A percentile compares a stretch with the other conserved stretches of the same genome.
Conservation (phyloP, 2,329 filamentous ascomycete genomes). For the Cercospora citrullina region DNA sequence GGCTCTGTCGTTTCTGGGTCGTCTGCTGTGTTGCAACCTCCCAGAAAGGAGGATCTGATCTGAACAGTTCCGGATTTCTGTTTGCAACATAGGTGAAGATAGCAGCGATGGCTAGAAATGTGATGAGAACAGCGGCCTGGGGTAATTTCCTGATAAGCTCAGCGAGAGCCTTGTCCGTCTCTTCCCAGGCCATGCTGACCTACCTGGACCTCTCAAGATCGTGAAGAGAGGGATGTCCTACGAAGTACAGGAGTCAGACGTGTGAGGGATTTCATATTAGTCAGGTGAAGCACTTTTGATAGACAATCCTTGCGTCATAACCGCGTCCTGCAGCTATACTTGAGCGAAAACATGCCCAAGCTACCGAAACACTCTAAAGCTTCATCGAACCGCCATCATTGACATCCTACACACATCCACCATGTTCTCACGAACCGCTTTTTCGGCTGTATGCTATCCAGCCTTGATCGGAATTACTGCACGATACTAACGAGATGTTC, state of each 20-base stretch:
- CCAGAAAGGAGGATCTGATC: not conserved
- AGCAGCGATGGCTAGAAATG: not conserved
- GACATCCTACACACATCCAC: conserved; percentile 16
- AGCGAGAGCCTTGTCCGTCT: conserved; percentile 22
- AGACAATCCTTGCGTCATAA: conserved; percentile 13
- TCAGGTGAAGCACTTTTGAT: conserved; percentile 1
- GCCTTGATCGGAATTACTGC: not conserved
- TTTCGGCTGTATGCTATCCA: conserved; percentile 29
- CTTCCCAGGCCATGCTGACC: conserved; percentile 11
- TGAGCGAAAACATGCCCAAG: conserved; percentile 4
- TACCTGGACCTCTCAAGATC: not conserved
- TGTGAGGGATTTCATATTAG: not conserved
- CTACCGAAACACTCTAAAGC: not conserved
- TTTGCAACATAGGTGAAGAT: conserved; percentile 1
- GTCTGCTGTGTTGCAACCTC: not conserved
- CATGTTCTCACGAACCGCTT: conserved; percentile 37
- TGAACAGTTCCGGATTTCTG: not conserved
- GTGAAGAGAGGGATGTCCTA: not conserved
- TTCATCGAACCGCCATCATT: not conserved
- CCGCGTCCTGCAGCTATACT: not conserved
- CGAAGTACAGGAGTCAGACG: not conserved
- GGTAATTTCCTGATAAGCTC: conserved; percentile 11
- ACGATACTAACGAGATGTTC: conserved; percentile 3
- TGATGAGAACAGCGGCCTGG: conserved; percentile 2
- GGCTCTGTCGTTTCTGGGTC: not conserved